Conservation (phyloP, 2,329 filamentous ascomycete genomes). For the Chalaropsis ovoidea region DNA sequence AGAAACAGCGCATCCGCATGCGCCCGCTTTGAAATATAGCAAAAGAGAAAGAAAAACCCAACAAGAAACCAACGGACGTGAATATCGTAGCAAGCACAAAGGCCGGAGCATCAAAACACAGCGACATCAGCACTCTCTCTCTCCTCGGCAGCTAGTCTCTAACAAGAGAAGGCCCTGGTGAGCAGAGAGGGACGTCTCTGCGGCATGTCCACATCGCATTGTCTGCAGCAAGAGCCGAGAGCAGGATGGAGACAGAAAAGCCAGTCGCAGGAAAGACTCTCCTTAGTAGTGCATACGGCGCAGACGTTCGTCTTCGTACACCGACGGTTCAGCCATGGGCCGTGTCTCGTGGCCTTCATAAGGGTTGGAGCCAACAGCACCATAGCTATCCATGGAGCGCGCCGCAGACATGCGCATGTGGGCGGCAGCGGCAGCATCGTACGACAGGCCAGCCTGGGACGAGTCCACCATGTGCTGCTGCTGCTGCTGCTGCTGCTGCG, state of each 20-base stretch:
- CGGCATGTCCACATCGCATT: background rate
- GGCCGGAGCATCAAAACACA: background rate
- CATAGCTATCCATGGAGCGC: background rate
- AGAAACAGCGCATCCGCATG: conserved; percentile 8
- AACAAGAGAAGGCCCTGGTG: background rate
- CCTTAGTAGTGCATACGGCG: conserved; percentile 18
- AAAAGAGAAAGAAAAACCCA: conserved; percentile 10
- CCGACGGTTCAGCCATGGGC: conserved; percentile 12
- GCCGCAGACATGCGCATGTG: conserved; percentile 10
- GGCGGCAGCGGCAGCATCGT: conserved; percentile 8
- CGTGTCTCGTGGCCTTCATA: conserved; percentile 14
- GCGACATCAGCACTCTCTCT: background rate
- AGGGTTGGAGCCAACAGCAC: background rate
- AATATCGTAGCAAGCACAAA: conserved; percentile 15
- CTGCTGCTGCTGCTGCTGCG: conserved; percentile 8
- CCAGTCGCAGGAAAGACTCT: no score
- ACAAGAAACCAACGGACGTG: background rate
- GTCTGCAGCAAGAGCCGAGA: background rate
- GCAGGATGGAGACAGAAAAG: no score
- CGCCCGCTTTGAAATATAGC: conserved; percentile 1
- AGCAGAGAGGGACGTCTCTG: background rate
- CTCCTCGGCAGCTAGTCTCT: background rate
- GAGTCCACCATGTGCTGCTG: background rate
- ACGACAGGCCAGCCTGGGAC: background rate
- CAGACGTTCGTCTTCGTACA: conserved; percentile 17